Base-by-base conservation (phyloP, 352 stramenopile genomes). In the Phytophthora sojae region DNA sequence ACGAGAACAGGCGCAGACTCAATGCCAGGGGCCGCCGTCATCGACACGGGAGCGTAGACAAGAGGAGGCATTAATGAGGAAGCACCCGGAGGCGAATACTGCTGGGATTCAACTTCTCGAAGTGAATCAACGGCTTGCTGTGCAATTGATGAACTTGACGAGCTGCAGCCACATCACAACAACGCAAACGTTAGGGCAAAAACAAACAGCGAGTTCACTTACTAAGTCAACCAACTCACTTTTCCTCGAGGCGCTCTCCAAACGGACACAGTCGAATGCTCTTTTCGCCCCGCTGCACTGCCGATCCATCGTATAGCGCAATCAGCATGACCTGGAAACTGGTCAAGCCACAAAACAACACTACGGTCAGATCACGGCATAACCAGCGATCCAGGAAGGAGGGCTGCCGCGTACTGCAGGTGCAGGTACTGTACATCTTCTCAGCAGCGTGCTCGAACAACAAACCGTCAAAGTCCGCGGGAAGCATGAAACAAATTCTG, bases 401-500 rank as follows among this genome's bases (percentile, higher is more conserved):
- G 19, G 0, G 8, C 1, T 7, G 39, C 15, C 39, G 8, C 79
- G 52, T 67, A 89, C 83, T 80, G 53, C 4, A 61, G 73, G 21
- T n/a, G n/a, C n/a, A n/a, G n/a, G n/a, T n/a, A n/a, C n/a, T n/a
- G 58, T 87, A 88, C 50, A 89, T 62, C 50, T 77, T 76, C 25
- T 69, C 63, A 2, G 74, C 68, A 0, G 75, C 81, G 6, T 74
- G 44, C 0, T 84, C 72, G 51, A 81, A 91, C 14, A 66, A 50
- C 51, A 87, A 61, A 1, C 77, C 81, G 45, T 82, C 75, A 57
- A 85, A 88, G 49, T 63, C 77, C 2, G 49, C 50, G 0, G 81
- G 81, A 6, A 91, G 61, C 29, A 81, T 73, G 2, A 88, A 91
- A 42, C 51, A 88, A 76, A 54, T 88, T 79, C 57, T 88, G 79